phyloP scores from a whole-genome alignment of 176 grass and related monocot genomes.

The Carex parvula region DNA sequence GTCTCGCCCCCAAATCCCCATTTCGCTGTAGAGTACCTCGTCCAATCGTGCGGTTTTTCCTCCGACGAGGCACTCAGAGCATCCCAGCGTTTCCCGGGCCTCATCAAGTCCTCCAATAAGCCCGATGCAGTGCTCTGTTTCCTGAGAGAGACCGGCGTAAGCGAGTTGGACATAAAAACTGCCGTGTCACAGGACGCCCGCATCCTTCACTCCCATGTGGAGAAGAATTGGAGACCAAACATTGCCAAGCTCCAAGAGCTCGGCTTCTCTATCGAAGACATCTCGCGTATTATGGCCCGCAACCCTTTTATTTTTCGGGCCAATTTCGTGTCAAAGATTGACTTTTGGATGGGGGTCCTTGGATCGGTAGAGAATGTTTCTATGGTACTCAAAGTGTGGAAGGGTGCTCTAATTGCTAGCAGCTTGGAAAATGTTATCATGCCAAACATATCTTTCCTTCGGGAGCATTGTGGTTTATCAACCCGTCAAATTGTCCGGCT shows the following conservation, averaged over 20 bases:
- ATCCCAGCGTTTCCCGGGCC: neutral
- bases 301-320: neutral
- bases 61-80: neutral
- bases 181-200: neutral
- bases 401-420: neutral
- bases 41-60: neutral
- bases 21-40: neutral
- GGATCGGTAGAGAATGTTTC: slow-evolving; percentile 9
- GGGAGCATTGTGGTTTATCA: slow-evolving; percentile 27
- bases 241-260: neutral
- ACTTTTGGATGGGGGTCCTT: slow-evolving; percentile 21
- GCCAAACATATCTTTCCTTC: slow-evolving; percentile 32
- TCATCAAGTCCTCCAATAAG: neutral
- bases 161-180: neutral
- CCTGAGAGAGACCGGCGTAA: neutral
- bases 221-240: neutral
- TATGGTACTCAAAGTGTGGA: neutral
- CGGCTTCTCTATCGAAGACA: neutral
- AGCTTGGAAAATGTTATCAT: slow-evolving; percentile 19
- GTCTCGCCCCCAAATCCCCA: neutral
- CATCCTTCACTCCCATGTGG: neutral
- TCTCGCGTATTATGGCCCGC: neutral
- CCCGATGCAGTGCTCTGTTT: neutral
- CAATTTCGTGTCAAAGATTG: slow-evolving; percentile 12
- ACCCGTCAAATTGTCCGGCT: slow-evolving; percentile 19